Conservation (phyloP, 306 rosid genomes). For the Ochetophila trinervis region DNA sequence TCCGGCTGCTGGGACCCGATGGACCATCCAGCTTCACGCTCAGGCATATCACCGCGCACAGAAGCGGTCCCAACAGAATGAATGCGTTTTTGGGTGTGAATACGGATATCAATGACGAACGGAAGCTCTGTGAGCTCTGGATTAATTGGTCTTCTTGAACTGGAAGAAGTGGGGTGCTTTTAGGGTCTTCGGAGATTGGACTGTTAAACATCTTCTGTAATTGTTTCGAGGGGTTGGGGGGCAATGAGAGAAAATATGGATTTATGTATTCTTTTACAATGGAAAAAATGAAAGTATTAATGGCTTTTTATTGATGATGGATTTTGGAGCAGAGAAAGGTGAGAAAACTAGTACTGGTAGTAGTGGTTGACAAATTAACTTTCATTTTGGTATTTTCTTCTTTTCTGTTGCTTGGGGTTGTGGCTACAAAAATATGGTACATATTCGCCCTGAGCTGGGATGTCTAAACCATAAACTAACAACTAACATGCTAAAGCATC, state of each 20-base stretch:
- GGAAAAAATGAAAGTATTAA: conserved; percentile 2
- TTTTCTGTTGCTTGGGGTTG: background rate
- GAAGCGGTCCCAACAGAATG: conserved; percentile 54
- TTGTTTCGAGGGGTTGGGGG: too few relatives aligned
- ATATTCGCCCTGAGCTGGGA: too few relatives aligned
- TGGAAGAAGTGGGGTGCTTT: conserved; percentile 70
- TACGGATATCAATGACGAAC: conserved; percentile 20
- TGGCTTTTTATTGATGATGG: background rate
- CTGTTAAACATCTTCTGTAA: background rate
- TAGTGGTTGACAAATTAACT: conserved; percentile 9
- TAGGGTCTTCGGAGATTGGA: conserved; percentile 35
- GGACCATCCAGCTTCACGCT: conserved; percentile 54
- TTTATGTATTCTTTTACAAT: background rate
- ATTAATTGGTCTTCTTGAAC: conserved; percentile 17
- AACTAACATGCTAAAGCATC: too few relatives aligned
- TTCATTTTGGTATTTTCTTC: background rate
- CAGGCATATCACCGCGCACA: conserved; percentile 40
- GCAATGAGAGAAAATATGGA: background rate
- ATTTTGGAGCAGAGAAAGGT: background rate
- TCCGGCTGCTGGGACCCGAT: conserved; percentile 27
- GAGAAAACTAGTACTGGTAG: too few relatives aligned
- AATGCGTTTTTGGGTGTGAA: conserved; percentile 39
- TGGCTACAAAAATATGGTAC: background rate
- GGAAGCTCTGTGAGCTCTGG: conserved; percentile 23
- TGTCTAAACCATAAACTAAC: too few relatives aligned